Evolutionary conservation across 2,329 filamentous ascomycete species (phyloP), one percentile per base, ranked within the genome.

Genomic region (Plenodomus lindquistii): DNA sequence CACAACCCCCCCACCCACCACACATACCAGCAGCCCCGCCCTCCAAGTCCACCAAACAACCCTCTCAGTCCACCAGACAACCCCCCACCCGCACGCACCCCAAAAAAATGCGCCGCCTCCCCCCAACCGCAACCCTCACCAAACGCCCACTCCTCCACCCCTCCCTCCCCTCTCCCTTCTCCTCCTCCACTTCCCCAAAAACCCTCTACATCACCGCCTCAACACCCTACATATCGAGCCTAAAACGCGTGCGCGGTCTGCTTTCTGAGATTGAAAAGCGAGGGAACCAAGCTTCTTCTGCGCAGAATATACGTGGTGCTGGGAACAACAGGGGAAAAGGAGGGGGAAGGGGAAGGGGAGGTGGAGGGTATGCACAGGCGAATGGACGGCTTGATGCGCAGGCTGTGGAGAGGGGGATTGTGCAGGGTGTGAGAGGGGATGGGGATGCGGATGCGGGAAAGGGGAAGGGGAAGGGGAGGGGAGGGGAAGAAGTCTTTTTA

Each of bases 161-260:
- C 3, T 69, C 82, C 2, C 69, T 82, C 22, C 73, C 81, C 3
- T 79, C 80, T 0, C 80, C 81, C 3, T 82, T 81, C 66, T 71
- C 80, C 16, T 75, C 75, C 44, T 55, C 78, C 38, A 57, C 62
- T 1, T 64, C 73, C 4, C 79, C 76, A 10, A 85, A 85, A 68
- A 68, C 81, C 51, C 77, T 91, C 69, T 89, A 90, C 74, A 77
- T 91, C 48, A 84, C 83, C 31, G 73, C 81, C 35, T 77, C 77
- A 31, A 85, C 86, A 0, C 84, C 85, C 6, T 88, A 89, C 75
- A 82, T 89, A 71, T 82, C 86, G 10, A 77, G 83, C 4, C 79
- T 89, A 11, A 84, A 84, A 60, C 85, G 87, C 42, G 81, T 85
- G 13, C 81, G 83, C 51, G 83, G 83, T 50, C 79, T 85, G 1